phyloP scores from a whole-genome alignment of 208 protist species.

The Acanthamoeba triangularis region DNA sequence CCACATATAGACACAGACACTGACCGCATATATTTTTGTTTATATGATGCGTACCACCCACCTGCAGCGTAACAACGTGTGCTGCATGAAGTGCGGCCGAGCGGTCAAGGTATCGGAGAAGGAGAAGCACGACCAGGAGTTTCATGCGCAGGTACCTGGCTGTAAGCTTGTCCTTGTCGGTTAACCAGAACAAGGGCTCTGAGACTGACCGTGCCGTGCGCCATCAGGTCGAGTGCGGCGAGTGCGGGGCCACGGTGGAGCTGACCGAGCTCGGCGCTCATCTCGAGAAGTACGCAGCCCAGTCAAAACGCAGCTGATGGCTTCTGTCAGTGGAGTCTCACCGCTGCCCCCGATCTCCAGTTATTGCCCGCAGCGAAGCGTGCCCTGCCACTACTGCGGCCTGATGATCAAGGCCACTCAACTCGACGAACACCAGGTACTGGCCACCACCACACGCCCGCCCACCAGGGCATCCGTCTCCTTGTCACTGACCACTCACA shows the following conservation, averaged over 20 bases:
- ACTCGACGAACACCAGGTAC: conserved; percentile 41
- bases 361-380: conserved; percentile 21
- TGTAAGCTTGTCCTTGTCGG: background rate
- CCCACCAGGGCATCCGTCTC: background rate
- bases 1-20: background rate
- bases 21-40: background rate
- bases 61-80: conserved; percentile 25
- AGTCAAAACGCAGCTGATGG: too few relatives aligned
- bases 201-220: too few relatives aligned
- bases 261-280: conserved; percentile 10
- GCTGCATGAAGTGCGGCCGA: conserved; percentile 46
- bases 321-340: too few relatives aligned
- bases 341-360: background rate
- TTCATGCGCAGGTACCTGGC: conserved; percentile 48
- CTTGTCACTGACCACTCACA: background rate
- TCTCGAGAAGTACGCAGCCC: conserved; percentile 10
- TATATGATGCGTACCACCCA: background rate
- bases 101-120: conserved; percentile 30
- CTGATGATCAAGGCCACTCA: conserved; percentile 7
- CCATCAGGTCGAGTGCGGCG: conserved; percentile 15
- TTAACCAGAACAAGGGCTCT: background rate
- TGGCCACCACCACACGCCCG: background rate
- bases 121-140: conserved; percentile 61
- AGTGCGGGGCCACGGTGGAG: background rate
- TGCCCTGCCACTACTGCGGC: conserved; percentile 37